These are phyloP conservation scores for Vitis labrusca DNA, from an alignment of 164 flowering plant genomes.

Conservation along the genomic window DNA sequence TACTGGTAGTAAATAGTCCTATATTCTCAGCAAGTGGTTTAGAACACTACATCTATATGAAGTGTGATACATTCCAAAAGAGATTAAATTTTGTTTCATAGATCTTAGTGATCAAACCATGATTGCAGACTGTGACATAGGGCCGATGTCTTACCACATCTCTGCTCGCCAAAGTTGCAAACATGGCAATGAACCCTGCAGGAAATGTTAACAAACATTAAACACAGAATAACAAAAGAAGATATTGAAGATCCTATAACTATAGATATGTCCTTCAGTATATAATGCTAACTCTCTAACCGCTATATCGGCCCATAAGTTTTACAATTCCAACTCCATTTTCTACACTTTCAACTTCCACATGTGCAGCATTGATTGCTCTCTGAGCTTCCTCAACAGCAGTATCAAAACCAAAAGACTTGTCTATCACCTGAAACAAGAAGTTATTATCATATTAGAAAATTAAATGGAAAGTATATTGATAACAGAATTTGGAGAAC, in stretches of 20 bases:
- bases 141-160: conserved; percentile 49
- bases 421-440: conserved; percentile 53
- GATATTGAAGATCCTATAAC: too few relatives aligned
- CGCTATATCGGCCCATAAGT: conserved; percentile 70
- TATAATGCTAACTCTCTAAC: conserved; percentile 21
- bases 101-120: not conserved
- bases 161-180: conserved; percentile 63
- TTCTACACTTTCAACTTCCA: conserved; percentile 64
- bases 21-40: not conserved
- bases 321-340: conserved; percentile 71
- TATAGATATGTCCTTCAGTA: not conserved
- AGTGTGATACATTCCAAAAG: not conserved
- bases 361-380: conserved; percentile 73
- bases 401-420: conserved; percentile 74
- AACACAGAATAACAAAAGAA: not conserved
- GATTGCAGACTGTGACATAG: not conserved
- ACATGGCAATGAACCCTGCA: conserved; percentile 65
- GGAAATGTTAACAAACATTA: not conserved
- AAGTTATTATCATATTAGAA: not conserved
- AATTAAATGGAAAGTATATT: not conserved
- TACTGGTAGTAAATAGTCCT: not conserved
- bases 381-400: conserved; percentile 78
- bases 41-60: not conserved
- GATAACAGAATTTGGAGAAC: not conserved
- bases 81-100: not conserved